Conservation (phyloP, 1,284 basidiomycete genomes). For the Marasmius tenuissimus region DNA sequence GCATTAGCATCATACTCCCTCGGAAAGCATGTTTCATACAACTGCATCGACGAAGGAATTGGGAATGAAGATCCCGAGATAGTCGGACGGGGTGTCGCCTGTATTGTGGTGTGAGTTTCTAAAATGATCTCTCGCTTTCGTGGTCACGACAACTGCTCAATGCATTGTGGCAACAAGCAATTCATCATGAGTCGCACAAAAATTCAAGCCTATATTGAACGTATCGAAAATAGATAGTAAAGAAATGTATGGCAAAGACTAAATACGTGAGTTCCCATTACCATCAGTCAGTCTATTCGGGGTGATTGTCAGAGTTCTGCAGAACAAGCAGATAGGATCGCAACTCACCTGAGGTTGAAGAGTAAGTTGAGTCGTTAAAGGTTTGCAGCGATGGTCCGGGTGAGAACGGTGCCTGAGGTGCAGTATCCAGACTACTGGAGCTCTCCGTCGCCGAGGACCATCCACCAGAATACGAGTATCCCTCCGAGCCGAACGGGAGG, state of each 20-base stretch:
- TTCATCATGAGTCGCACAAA: too few species aligned
- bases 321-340: conserved; percentile 1
- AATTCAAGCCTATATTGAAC: too few species aligned
- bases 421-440: conserved; percentile 27
- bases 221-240: too few species aligned
- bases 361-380: conserved; percentile 32
- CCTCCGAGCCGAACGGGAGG: neutral
- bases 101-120: neutral
- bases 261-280: too few species aligned
- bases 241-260: too few species aligned
- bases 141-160: neutral
- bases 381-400: conserved; percentile 25
- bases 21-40: neutral
- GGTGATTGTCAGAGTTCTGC: neutral
- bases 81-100: neutral
- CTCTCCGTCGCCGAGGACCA: conserved; percentile 21
- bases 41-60: neutral
- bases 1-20: neutral
- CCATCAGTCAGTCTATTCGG: neutral
- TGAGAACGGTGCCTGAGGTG: conserved; percentile 33
- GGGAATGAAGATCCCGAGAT: neutral
- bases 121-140: neutral
- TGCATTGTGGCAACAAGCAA: too few species aligned
- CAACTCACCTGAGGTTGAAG: conserved; percentile 28
- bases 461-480: neutral